Conservation (phyloP, 176 grass and related monocot species). For the Coix lacrymajobi region DNA sequence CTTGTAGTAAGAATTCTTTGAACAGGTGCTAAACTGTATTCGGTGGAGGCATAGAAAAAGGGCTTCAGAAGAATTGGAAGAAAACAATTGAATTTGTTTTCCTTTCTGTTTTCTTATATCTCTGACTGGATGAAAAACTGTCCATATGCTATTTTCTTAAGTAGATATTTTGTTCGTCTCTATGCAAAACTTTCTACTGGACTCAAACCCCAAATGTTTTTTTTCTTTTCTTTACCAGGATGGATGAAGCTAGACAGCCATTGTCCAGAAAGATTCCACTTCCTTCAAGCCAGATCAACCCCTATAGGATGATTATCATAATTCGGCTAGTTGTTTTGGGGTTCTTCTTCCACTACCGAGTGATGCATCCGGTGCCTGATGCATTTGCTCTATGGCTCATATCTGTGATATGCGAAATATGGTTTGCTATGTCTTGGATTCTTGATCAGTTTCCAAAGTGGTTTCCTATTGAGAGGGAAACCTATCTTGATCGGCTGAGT, state of each 20-base stretch:
- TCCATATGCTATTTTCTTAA: background rate
- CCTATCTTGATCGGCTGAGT: slow-evolving; percentile 78
- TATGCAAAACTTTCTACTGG: background rate
- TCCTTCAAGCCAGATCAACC: slow-evolving; percentile 80
- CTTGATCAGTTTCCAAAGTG: slow-evolving; percentile 98
- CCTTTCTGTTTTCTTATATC: background rate
- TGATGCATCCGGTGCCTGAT: slow-evolving; percentile 71
- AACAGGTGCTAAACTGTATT: background rate
- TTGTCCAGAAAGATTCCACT: slow-evolving; percentile 82
- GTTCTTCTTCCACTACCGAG: slow-evolving; percentile 93
- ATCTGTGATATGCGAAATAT: slow-evolving; percentile 94
- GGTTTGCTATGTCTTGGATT: slow-evolving; percentile 98
- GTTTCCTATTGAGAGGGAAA: slow-evolving; percentile 88
- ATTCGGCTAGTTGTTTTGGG: slow-evolving; percentile 88
- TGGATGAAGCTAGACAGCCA: slow-evolving; percentile 95
- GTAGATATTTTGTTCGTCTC: background rate
- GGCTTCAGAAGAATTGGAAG: background rate
- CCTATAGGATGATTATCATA: slow-evolving; percentile 92
- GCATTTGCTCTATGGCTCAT: slow-evolving; percentile 92
- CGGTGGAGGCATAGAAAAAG: background rate
- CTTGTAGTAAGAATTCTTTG: background rate
- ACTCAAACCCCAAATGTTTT: background rate
- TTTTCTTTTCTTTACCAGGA: slow-evolving; percentile 40
- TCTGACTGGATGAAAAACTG: background rate
- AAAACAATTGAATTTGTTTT: background rate